phyloP scores from a whole-genome alignment of 1,139 yeast genomes.

The Nakaseomyces bracarensis region DNA sequence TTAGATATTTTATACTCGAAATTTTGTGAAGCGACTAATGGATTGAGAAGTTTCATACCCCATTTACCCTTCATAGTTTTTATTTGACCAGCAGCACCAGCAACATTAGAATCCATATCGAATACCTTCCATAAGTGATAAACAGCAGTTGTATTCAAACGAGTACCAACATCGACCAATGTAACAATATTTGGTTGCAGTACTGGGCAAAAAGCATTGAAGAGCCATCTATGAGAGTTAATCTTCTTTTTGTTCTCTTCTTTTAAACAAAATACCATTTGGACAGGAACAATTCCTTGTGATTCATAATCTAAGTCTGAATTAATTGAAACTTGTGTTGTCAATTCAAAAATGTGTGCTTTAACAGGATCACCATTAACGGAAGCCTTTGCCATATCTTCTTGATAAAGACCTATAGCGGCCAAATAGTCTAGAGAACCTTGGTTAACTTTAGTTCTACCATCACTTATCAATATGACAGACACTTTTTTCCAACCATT shows the following conservation, averaged over 20 bases:
- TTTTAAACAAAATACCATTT: conserved; percentile 79
- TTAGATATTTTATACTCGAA: conserved; percentile 96
- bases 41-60: conserved; percentile 72
- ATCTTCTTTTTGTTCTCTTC: conserved; percentile 84
- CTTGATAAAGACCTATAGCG: conserved; percentile 93
- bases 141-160: conserved; percentile 74
- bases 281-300: conserved; percentile 85
- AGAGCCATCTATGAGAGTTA: conserved; percentile 92
- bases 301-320: conserved; percentile 75
- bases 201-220: conserved; percentile 85
- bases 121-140: conserved; percentile 96
- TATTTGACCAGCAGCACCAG: conserved; percentile 97
- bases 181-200: conserved; percentile 82
- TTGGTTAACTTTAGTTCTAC: conserved; percentile 76
- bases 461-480: conserved; percentile 85
- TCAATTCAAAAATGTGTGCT: conserved; percentile 89
- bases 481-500: conserved; percentile 95
- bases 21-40: conserved; percentile 91
- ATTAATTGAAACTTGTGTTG: conserved; percentile 82
- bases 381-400: conserved; percentile 86
- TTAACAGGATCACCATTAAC: conserved; percentile 85
- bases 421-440: conserved; percentile 79
- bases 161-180: conserved; percentile 85
- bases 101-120: conserved; percentile 90
- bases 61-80: conserved; percentile 88